phyloP scores from a whole-genome alignment of 352 stramenopile species.

The Pilasporangium apinafurcum region DNA sequence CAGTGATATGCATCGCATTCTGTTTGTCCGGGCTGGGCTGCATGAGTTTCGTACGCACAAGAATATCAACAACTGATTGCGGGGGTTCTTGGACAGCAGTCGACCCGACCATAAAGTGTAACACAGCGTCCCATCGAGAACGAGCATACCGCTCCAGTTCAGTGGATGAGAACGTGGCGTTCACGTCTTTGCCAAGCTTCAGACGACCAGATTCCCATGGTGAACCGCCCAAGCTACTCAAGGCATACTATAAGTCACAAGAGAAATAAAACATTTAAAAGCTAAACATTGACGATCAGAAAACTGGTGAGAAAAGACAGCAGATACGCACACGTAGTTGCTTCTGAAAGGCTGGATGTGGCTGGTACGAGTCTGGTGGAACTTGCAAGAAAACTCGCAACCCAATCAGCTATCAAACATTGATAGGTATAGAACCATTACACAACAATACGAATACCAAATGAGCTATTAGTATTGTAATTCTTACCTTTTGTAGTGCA shows the following conservation, averaged over 20 bases:
- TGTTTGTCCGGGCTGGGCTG: conserved; percentile 47
- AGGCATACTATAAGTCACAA: conserved; percentile 26
- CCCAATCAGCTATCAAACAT: conserved; percentile 35
- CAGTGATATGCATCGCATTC: conserved; percentile 75
- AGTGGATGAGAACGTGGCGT: conserved; percentile 32
- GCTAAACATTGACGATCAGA: not conserved
- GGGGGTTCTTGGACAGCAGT: conserved; percentile 59
- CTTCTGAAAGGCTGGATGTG: conserved; percentile 49
- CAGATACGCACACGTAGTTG: conserved; percentile 40
- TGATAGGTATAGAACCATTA: too few relatives aligned
- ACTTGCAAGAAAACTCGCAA: conserved; percentile 47
- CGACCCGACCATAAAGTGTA: conserved; percentile 75
- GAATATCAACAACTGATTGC: conserved; percentile 63
- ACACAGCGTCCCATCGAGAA: conserved; percentile 56
- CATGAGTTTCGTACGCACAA: conserved; percentile 66
- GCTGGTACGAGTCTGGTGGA: conserved; percentile 26
- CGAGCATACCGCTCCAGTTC: conserved; percentile 60
- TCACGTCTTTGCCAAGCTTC: conserved; percentile 29
- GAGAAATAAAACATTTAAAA: not conserved
- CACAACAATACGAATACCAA: not conserved
- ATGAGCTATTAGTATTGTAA: not conserved
- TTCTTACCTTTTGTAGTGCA: conserved; percentile 34
- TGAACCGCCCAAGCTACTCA: conserved; percentile 66
- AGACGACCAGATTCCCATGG: conserved; percentile 60
- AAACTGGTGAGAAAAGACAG: not conserved